A percentile compares a stretch with the other conserved stretches of the same genome.
These are phyloP conservation scores for Prunella vulgaris DNA, from an alignment of 257 asterid species.

Conservation along the genomic window DNA sequence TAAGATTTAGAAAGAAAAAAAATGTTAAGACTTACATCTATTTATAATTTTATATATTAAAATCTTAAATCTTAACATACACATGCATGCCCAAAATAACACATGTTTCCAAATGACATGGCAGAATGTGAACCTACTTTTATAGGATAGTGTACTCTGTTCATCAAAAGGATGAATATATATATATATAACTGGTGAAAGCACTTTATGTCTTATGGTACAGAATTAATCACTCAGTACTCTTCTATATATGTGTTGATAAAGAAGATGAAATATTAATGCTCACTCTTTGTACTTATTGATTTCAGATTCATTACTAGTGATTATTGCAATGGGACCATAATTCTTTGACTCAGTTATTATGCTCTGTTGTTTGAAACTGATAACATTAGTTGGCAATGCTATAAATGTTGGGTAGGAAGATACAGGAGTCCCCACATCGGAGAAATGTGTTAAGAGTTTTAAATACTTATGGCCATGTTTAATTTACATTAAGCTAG, in stretches of 20 bases:
- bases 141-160: neutral
- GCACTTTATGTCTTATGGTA: conserved; percentile 10
- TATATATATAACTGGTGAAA: conserved; percentile 1
- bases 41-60: too few relatives aligned
- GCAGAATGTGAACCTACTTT: neutral
- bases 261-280: neutral
- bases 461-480: too few relatives aligned
- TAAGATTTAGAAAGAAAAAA: too few relatives aligned
- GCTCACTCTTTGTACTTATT: neutral
- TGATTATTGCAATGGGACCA: conserved; percentile 5
- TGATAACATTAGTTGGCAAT: neutral
- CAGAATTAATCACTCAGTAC: conserved; percentile 4
- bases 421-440: too few relatives aligned
- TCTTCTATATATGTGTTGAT: neutral
- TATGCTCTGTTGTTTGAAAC: neutral
- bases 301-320: neutral
- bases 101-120: conserved; percentile 4
- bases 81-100: neutral
- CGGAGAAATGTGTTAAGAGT: too few relatives aligned
- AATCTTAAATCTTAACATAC: too few relatives aligned
- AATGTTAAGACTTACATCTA: too few relatives aligned
- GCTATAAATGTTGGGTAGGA: too few relatives aligned
- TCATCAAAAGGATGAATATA: conserved; percentile 11
- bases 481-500: too few relatives aligned
- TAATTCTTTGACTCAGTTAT: neutral